A percentile compares a stretch with the other conserved stretches of the same genome.
phyloP scores from a whole-genome alignment of 139 green algal genomes.

The Zygnema circumcarinatum region DNA sequence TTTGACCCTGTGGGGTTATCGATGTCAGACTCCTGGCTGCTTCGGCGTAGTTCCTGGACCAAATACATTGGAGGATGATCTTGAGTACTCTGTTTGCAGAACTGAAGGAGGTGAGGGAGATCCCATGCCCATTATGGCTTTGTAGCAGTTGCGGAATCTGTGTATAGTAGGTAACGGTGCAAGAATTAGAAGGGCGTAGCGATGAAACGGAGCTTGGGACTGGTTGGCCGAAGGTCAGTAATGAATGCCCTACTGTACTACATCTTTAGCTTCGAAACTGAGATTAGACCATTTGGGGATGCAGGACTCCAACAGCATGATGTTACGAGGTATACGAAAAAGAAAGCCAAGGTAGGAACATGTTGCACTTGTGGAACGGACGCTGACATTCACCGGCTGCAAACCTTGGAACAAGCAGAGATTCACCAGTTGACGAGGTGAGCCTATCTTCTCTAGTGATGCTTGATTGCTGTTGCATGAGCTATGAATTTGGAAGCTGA shows the following conservation, averaged over 20 bases:
- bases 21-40: neutral
- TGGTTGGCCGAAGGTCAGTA: neutral
- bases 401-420: neutral
- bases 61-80: neutral
- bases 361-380: neutral
- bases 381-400: neutral
- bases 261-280: too few species aligned
- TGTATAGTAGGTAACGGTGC: neutral
- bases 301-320: too few species aligned
- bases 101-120: neutral
- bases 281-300: too few species aligned
- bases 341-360: neutral
- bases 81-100: neutral
- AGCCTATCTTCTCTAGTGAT: neutral
- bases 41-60: slow-evolving; percentile 1
- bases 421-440: neutral
- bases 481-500: too few species aligned
- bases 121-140: neutral
- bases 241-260: neutral
- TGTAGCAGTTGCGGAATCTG: too few species aligned
- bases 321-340: neutral
- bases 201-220: neutral
- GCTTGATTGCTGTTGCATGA: neutral
- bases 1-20: neutral
- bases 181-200: neutral